Percentiles rank a stretch among this genome's conserved stretches.
Evolutionary conservation across 371 early-diverging fungal genomes (phyloP).

Genomic region (Saksenaea vasiformis): DNA sequence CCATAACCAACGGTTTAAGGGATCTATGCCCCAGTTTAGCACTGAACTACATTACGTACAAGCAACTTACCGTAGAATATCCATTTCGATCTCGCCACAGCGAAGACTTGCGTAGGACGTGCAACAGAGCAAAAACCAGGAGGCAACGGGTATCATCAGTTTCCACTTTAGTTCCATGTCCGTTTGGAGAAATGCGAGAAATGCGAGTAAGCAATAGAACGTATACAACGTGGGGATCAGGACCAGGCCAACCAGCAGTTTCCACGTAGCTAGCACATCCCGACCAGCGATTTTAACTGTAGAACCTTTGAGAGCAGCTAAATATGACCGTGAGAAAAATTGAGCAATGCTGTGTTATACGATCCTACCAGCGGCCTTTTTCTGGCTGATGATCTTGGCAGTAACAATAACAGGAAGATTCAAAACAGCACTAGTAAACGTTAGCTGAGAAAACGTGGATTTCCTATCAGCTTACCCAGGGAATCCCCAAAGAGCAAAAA

Average conservation of each 20-base stretch:
- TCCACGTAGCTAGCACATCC: conserved; percentile 94
- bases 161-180: conserved; percentile 20
- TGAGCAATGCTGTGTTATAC: not conserved
- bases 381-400: conserved; percentile 62
- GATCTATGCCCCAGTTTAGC: conserved; percentile 42
- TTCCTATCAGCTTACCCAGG: conserved; percentile 76
- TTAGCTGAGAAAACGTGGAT: too few relatives aligned
- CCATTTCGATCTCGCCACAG: conserved; percentile 83
- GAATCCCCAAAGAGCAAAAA: conserved; percentile 69
- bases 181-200: conserved; percentile 35
- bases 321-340: conserved; percentile 3
- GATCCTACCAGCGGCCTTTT: conserved; percentile 65
- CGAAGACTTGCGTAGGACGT: conserved; percentile 75
- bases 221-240: conserved; percentile 72
- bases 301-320: conserved; percentile 80
- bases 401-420: conserved; percentile 73
- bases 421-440: conserved; percentile 57
- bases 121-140: conserved; percentile 56
- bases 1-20: conserved; percentile 74
- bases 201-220: conserved; percentile 61
- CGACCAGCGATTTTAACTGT: conserved; percentile 88
- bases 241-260: conserved; percentile 74
- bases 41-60: not conserved
- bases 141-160: conserved; percentile 14
- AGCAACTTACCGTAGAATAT: conserved; percentile 59